Conservation (phyloP, 768 basidiomycete species). For the Hortiboletus flavorubellus region DNA sequence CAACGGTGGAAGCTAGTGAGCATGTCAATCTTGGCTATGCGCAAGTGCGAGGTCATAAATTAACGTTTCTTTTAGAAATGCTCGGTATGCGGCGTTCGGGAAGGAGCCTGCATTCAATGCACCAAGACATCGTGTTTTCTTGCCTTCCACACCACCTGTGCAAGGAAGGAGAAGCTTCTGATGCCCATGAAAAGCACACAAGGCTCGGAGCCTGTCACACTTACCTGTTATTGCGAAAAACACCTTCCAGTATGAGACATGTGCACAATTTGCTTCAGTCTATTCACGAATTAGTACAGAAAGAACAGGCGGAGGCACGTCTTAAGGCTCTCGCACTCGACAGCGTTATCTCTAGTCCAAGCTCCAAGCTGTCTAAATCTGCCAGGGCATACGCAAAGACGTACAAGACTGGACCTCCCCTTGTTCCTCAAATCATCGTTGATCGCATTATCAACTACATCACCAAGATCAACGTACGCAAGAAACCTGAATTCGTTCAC, state of each 20-base stretch:
- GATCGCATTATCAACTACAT: conserved; percentile 76
- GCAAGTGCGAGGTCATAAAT: neutral
- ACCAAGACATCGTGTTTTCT: conserved; percentile 85
- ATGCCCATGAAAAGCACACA: conserved; percentile 84
- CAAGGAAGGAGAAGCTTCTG: conserved; percentile 78
- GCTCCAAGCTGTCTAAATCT: conserved; percentile 59
- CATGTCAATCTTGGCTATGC: conserved; percentile 6
- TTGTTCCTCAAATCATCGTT: conserved; percentile 85
- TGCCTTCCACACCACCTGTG: conserved; percentile 95
- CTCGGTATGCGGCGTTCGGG: conserved; percentile 54
- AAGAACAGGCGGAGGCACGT: conserved; percentile 66
- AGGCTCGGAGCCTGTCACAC: conserved; percentile 65
- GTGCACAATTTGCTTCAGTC: neutral
- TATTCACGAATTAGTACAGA: conserved; percentile 35
- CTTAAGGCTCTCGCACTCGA: conserved; percentile 49
- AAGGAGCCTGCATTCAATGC: conserved; percentile 96
- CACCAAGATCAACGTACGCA: conserved; percentile 61
- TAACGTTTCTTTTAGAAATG: conserved; percentile 45
- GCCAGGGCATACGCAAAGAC: conserved; percentile 90
- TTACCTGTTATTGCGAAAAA: conserved; percentile 84
- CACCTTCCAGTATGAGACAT: conserved; percentile 74
- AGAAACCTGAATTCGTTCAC: conserved; percentile 73
- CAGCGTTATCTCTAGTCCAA: conserved; percentile 38
- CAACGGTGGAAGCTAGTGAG: conserved; percentile 92
- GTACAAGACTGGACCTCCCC: conserved; percentile 88